Evolutionary conservation across 139 green algal genomes (phyloP).

Genomic region (Chlamydomonas sp.): DNA sequence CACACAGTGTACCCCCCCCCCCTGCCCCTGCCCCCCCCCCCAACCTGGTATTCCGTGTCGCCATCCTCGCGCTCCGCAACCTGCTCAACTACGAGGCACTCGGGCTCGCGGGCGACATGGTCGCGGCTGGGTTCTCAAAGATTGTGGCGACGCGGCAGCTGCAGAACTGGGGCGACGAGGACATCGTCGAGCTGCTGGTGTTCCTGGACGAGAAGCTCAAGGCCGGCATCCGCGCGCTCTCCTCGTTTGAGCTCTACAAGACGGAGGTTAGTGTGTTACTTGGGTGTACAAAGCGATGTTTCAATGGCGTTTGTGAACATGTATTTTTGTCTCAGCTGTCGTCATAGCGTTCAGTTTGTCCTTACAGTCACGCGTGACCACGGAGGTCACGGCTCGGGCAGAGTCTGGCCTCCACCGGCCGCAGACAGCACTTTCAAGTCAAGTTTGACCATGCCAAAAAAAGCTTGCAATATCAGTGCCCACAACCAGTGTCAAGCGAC

Average conservation of each 20-base stretch:
- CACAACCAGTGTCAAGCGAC: no score
- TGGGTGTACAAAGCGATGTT: not conserved
- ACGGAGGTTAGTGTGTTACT: conserved; percentile 41
- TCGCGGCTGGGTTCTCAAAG: conserved; percentile 76
- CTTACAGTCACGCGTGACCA: no score
- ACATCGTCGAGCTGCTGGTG: conserved; percentile 74
- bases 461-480: no score
- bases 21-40: no score
- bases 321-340: no score
- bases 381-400: no score
- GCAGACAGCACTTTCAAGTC: no score
- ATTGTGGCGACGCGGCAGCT: conserved; percentile 48
- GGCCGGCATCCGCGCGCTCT: conserved; percentile 65
- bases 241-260: conserved; percentile 80
- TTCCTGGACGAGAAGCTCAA: conserved; percentile 67
- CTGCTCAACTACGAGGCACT: conserved; percentile 56
- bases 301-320: not conserved
- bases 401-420: no score
- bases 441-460: no score
- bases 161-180: conserved; percentile 83
- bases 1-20: no score
- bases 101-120: conserved; percentile 54
- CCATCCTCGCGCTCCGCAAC: conserved; percentile 74
- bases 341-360: no score
- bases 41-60: conserved; percentile 79